phyloP scores from a whole-genome alignment of 148 eudicot genomes.

The Beta vulgaris region DNA sequence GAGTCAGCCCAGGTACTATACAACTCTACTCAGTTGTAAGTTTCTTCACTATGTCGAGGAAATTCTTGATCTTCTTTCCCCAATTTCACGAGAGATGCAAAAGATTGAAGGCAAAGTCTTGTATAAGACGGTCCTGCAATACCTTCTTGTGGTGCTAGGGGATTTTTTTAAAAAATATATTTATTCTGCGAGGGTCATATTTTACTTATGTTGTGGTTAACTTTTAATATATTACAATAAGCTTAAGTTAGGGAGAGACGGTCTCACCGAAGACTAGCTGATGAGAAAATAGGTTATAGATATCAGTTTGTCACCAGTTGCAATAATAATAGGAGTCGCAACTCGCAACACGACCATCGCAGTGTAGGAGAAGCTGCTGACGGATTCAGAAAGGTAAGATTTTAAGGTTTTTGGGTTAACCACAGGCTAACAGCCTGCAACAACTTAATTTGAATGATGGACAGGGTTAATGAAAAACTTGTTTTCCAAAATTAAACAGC shows the following conservation, averaged over 20 bases:
- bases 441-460: background rate
- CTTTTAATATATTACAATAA: too few relatives aligned
- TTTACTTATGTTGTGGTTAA: too few relatives aligned
- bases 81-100: background rate
- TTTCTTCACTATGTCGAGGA: background rate
- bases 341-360: background rate
- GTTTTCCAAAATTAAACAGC: background rate
- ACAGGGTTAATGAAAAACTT: background rate
- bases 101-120: background rate
- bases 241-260: too few relatives aligned
- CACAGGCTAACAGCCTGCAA: background rate
- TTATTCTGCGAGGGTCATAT: background rate
- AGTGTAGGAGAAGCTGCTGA: background rate
- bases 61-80: background rate
- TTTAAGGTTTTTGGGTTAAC: background rate
- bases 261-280: too few relatives aligned
- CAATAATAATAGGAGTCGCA: background rate
- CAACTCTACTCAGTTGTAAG: background rate
- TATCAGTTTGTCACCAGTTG: background rate
- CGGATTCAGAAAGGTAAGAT: background rate
- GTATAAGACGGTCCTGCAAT: background rate
- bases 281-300: too few relatives aligned
- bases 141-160: background rate
- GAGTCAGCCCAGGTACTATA: background rate
- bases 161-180: too few relatives aligned